Conservation (phyloP, 2,329 filamentous ascomycete species). For the Calonectria honghensis region DNA sequence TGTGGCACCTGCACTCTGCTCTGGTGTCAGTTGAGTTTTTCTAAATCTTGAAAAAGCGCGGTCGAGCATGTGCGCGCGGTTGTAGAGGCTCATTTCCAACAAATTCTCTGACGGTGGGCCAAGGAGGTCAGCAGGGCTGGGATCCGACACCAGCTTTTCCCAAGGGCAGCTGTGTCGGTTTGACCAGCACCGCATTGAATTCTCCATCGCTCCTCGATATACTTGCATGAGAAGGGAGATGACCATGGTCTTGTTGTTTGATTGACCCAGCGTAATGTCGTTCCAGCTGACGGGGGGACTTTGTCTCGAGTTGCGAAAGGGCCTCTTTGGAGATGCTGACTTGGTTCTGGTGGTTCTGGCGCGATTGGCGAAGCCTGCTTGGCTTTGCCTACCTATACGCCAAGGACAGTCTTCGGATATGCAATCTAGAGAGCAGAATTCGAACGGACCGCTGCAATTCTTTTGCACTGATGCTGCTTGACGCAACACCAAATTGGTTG, state of each 20-base stretch:
- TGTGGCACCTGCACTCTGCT: not conserved
- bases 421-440: slow-evolving; percentile 10
- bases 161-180: slow-evolving; percentile 1
- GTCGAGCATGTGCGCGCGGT: not conserved
- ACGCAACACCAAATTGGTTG: not conserved
- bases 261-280: not conserved
- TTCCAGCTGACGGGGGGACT: not conserved
- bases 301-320: not conserved
- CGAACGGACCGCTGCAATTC: not conserved
- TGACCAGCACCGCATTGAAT: slow-evolving; percentile 1
- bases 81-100: not conserved
- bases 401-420: not conserved
- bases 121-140: too few species aligned
- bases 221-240: slow-evolving; percentile 12
- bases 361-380: not conserved
- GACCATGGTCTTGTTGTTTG: slow-evolving; percentile 17
- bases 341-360: not conserved
- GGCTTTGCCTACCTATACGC: not conserved
- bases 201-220: not conserved
- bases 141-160: not conserved
- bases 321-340: not conserved
- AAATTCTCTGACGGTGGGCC: not conserved
- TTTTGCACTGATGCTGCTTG: not conserved
- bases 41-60: not conserved
- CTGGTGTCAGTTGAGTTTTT: not conserved